A percentile compares a stretch with the other conserved stretches of the same genome.
Conservation (phyloP, 176 grass and related monocot species). For the Urochloa ruziziensis region DNA sequence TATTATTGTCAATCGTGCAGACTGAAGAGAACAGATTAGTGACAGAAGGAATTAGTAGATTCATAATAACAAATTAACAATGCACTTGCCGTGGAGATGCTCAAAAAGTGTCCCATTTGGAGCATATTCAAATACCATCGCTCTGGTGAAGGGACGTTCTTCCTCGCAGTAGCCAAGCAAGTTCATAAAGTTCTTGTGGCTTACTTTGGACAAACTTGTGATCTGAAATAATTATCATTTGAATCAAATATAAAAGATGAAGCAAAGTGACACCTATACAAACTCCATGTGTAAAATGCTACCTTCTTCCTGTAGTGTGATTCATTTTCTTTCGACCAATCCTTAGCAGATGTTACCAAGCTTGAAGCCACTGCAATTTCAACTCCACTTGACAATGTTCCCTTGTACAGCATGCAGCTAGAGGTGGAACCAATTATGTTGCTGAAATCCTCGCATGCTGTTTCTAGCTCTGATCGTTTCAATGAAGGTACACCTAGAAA, state of each 20-base stretch:
- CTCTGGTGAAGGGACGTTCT: conserved; percentile 70
- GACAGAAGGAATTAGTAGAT: neutral
- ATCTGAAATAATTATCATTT: conserved; percentile 50
- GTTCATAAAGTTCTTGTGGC: conserved; percentile 90
- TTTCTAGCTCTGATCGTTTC: conserved; percentile 72
- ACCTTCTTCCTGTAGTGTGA: conserved; percentile 82
- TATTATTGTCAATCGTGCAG: neutral
- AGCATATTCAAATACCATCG: conserved; percentile 96
- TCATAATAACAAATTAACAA: neutral
- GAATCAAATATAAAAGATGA: conserved; percentile 7
- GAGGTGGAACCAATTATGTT: conserved; percentile 71
- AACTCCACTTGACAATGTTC: conserved; percentile 88
- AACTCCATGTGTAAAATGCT: conserved; percentile 6
- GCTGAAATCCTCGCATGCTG: conserved; percentile 87
- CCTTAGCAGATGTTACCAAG: conserved; percentile 44
- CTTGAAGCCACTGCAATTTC: conserved; percentile 70
- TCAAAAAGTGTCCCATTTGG: conserved; percentile 91
- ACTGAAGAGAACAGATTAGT: conserved; percentile 6
- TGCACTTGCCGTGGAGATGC: conserved; percentile 73
- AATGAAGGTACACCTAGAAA: conserved; percentile 70
- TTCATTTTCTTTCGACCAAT: conserved; percentile 86
- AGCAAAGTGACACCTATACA: neutral
- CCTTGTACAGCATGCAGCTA: conserved; percentile 79
- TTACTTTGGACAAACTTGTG: conserved; percentile 70
- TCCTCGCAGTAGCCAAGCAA: conserved; percentile 91